Evolutionary conservation across 2,329 filamentous ascomycete species (phyloP).

Genomic region (Penicillium sp.): DNA sequence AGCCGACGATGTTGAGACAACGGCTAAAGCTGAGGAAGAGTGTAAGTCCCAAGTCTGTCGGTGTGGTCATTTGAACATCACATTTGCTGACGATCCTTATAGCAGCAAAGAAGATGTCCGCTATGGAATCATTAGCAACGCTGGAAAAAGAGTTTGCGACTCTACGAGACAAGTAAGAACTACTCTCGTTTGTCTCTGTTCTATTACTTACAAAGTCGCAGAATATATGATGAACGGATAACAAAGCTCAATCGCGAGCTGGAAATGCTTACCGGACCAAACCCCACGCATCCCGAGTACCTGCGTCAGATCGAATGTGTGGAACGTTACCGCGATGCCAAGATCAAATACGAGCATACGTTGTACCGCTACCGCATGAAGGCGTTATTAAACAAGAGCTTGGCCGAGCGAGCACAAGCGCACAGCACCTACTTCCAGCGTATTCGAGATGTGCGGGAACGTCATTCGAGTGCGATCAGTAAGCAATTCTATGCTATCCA

Average conservation of each 20-base stretch:
- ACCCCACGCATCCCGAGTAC: slow-evolving; percentile 80
- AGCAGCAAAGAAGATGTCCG: slow-evolving; percentile 76
- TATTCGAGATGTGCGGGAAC: slow-evolving; percentile 77
- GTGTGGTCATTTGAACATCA: neutral
- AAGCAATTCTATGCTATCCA: slow-evolving; percentile 92
- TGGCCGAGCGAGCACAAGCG: slow-evolving; percentile 79
- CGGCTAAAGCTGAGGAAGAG: slow-evolving; percentile 54
- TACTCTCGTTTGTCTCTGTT: neutral
- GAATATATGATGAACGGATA: slow-evolving; percentile 84
- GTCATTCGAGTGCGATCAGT: slow-evolving; percentile 74
- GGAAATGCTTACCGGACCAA: slow-evolving; percentile 56
- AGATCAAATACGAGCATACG: slow-evolving; percentile 70
- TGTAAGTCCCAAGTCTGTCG: slow-evolving; percentile 35
- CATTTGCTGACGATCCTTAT: slow-evolving; percentile 12
- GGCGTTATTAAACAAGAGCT: slow-evolving; percentile 68
- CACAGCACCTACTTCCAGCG: slow-evolving; percentile 89
- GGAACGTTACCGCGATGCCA: slow-evolving; percentile 76
- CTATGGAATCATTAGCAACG: slow-evolving; percentile 72
- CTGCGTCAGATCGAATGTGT: slow-evolving; percentile 86
- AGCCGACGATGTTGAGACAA: slow-evolving; percentile 44
- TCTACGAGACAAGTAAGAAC: slow-evolving; percentile 64
- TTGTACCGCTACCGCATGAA: slow-evolving; percentile 71
- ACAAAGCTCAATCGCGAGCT: slow-evolving; percentile 71
- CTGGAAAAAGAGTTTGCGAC: slow-evolving; percentile 87
- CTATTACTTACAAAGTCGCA: slow-evolving; percentile 39